Evolutionary conservation across 1,139 yeast species (phyloP).

Genomic region (Lodderomyces margitis): DNA sequence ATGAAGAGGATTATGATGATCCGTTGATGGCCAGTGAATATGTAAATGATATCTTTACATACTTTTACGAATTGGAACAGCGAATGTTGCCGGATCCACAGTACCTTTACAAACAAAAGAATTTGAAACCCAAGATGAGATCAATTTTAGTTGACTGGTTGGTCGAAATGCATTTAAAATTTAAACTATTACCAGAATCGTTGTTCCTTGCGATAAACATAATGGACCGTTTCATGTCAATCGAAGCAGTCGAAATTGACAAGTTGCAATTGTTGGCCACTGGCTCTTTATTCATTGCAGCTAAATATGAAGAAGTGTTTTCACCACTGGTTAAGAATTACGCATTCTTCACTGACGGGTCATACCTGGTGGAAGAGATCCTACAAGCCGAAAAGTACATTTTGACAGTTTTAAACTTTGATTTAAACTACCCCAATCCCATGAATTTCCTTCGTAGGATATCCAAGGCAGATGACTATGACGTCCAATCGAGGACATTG

Average conservation of each 20-base stretch:
- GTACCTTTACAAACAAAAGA: slow-evolving; percentile 72
- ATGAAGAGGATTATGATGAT: slow-evolving; percentile 86
- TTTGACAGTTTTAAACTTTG: slow-evolving; percentile 71
- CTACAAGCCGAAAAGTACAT: slow-evolving; percentile 85
- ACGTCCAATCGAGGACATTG: slow-evolving; percentile 85
- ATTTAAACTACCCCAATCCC: slow-evolving; percentile 88
- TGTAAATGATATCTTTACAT: slow-evolving; percentile 81
- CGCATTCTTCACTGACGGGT: slow-evolving; percentile 84
- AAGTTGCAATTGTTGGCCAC: slow-evolving; percentile 89
- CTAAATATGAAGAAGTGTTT: slow-evolving; percentile 93
- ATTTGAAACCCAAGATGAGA: slow-evolving; percentile 80
- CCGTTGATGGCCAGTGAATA: slow-evolving; percentile 96
- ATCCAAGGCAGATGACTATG: slow-evolving; percentile 94
- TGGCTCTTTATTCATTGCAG: slow-evolving; percentile 86
- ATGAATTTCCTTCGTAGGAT: slow-evolving; percentile 91
- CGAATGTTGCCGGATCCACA: slow-evolving; percentile 77
- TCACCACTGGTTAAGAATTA: slow-evolving; percentile 87
- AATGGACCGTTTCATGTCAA: slow-evolving; percentile 86
- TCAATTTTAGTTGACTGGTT: slow-evolving; percentile 93
- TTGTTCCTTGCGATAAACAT: slow-evolving; percentile 83
- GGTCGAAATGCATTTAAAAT: slow-evolving; percentile 86
- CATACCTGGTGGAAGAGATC: slow-evolving; percentile 81
- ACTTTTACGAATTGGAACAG: slow-evolving; percentile 70
- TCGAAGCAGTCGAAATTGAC: slow-evolving; percentile 76
- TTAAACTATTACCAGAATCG: slow-evolving; percentile 87